These are phyloP conservation scores for Candida hungchunana DNA, from an alignment of 805 yeast genomes.

Conservation along the genomic window DNA sequence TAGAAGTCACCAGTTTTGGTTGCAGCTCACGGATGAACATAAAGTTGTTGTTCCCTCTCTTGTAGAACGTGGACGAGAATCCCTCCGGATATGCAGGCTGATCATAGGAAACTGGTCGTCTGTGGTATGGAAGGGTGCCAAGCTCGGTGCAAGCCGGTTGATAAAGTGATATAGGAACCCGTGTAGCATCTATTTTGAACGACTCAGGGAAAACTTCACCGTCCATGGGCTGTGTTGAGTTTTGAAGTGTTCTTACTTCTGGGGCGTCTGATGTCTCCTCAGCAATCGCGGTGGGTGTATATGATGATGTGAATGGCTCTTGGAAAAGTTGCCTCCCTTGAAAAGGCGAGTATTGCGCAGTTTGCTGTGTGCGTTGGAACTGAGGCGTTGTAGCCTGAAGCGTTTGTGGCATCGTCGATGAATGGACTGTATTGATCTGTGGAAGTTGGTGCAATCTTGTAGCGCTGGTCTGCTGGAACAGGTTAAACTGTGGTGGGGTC, in stretches of 20 bases:
- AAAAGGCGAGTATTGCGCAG: background rate
- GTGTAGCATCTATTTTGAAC: slow-evolving; percentile 3
- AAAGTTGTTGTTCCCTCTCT: slow-evolving; percentile 43
- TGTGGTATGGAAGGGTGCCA: slow-evolving; percentile 2
- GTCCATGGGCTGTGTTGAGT: slow-evolving; percentile 8
- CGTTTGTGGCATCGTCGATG: too few relatives aligned
- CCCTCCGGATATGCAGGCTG: slow-evolving; percentile 40
- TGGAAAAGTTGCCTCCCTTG: slow-evolving; percentile 4
- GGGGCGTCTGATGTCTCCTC: too few relatives aligned
- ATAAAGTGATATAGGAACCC: slow-evolving; percentile 8
- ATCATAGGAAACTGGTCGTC: slow-evolving; percentile 13
- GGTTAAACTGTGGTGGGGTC: slow-evolving; percentile 5
- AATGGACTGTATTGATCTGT: too few relatives aligned
- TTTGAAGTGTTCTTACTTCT: slow-evolving; percentile 1
- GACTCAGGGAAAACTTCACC: slow-evolving; percentile 12
- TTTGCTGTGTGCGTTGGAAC: background rate
- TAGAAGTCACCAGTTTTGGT: slow-evolving; percentile 40
- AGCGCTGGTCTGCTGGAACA: slow-evolving; percentile 3
- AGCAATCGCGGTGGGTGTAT: too few relatives aligned
- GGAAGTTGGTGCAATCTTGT: too few relatives aligned
- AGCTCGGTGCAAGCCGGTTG: slow-evolving; percentile 1
- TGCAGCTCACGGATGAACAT: slow-evolving; percentile 50
- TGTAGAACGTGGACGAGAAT: slow-evolving; percentile 45
- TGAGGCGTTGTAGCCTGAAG: background rate
- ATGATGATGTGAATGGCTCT: background rate